Evolutionary conservation across 2,329 filamentous ascomycete genomes (phyloP), one percentile per base, ranked within the genome.

Genomic region (Aspergillus costaricaensis): DNA sequence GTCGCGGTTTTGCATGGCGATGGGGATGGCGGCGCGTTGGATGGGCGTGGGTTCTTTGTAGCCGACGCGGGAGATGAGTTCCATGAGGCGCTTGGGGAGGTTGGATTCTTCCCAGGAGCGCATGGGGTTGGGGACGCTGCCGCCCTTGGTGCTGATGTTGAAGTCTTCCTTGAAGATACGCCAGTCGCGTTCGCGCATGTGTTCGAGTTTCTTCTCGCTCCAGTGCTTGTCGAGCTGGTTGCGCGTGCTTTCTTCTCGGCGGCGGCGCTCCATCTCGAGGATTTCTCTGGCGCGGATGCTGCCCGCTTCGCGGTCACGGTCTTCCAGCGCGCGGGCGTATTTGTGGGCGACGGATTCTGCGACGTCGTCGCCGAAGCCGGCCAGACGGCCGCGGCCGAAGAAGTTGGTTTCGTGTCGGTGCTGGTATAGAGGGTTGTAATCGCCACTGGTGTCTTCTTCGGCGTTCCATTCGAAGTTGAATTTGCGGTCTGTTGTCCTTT

Each of bases 161-260:
- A 96, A 98, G 77, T 99, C 93, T 76, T 98, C 95, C 79, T 98
- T 99, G 87, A 99, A 97, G 69, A 99, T 98, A 73, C 95, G 91
- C 95, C 95, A 99, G 77, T 99, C 95, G 74, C 95, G 85, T 79
- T 98, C 93, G 64, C 92, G 91, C 95, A 99, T 99, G 70, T 96
- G 91, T 14, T 91, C 87, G 64, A 98, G 81, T 63, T 84, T 85
- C 86, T 99, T 99, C 74, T 97, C 91, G 58, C 91, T 92, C 95
- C 95, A 99, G 77, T 96, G 92, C 76, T 93, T 93, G 69, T 96
- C 93, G 59, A 96, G 83, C 36, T 88, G 89, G 65, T 89, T 91
- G 63, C 90, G 85, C 1, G 82, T 79, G 62, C 88, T 87, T 64
- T 90, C 86, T 71, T 96, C 89, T 70, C 87, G 89, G 30, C 89